These are phyloP conservation scores for Melaleuca alternifolia DNA, from an alignment of 345 rosid species.

Conservation along the genomic window DNA sequence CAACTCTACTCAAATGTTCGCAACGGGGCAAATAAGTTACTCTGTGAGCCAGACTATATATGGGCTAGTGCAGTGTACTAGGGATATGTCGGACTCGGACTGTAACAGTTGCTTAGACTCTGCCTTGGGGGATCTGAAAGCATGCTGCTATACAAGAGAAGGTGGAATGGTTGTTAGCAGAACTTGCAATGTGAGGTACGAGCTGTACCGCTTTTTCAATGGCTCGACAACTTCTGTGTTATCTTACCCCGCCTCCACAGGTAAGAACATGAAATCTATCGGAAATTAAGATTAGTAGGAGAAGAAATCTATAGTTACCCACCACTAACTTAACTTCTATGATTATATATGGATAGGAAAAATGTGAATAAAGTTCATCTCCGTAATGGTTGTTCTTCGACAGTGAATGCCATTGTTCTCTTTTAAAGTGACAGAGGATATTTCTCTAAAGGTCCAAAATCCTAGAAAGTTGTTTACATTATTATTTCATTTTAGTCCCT, in stretches of 20 bases:
- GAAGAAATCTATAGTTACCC: not conserved
- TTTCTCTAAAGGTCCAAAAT: not conserved
- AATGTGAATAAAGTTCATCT: not conserved
- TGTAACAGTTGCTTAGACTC: constrained; percentile 9
- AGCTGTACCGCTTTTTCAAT: constrained; percentile 16
- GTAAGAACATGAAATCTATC: not conserved
- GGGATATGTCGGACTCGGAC: constrained; percentile 5
- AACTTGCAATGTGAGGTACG: constrained; percentile 25
- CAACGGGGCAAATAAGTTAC: constrained; percentile 5
- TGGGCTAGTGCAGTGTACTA: constrained; percentile 28
- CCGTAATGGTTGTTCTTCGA: not conserved
- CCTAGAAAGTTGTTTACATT: not conserved
- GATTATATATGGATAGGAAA: not conserved
- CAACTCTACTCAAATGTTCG: constrained; percentile 13
- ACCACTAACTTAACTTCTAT: not conserved
- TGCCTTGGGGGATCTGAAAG: constrained; percentile 11
- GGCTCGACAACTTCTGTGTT: constrained; percentile 2
- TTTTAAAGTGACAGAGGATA: not conserved
- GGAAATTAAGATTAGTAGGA: not conserved
- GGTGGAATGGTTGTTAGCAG: constrained; percentile 23
- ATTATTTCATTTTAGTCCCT: not conserved
- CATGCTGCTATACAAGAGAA: constrained; percentile 1
- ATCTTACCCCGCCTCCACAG: constrained; percentile 1
- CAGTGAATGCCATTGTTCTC: not conserved
- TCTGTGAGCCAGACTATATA: constrained; percentile 1